phyloP scores from a whole-genome alignment of 176 grass and related monocot species.

The Phyllostachys edulis region DNA sequence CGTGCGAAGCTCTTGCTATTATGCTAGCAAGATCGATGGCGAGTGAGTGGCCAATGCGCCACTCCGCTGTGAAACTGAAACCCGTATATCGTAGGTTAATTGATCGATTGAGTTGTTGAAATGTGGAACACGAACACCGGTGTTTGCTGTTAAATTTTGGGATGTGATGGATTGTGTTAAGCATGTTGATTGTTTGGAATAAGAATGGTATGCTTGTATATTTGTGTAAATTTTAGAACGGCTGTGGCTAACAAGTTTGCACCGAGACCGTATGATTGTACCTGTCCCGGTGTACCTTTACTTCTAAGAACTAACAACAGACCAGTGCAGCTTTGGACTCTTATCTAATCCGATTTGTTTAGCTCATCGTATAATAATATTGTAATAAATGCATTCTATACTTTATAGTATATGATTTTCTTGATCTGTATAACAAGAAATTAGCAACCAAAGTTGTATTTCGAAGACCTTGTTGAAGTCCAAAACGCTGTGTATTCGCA shows the following conservation, averaged over 20 bases:
- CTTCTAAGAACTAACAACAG: background rate
- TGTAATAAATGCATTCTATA: background rate
- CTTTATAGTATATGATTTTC: background rate
- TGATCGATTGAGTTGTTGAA: background rate
- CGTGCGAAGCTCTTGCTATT: background rate
- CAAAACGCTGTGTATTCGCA: no score
- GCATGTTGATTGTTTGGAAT: background rate
- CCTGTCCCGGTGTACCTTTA: background rate
- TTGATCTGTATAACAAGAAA: background rate
- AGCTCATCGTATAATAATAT: no score
- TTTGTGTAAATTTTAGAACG: background rate
- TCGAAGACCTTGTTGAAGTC: no score
- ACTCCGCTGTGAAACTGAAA: background rate
- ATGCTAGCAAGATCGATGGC: background rate
- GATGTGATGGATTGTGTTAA: slow-evolving; percentile 4
- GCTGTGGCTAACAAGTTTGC: background rate
- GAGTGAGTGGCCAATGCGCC: background rate
- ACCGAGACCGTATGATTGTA: background rate
- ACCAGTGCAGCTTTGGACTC: background rate
- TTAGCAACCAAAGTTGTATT: background rate
- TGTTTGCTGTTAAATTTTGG: background rate
- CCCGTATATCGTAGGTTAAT: background rate
- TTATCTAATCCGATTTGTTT: background rate
- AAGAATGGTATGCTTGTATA: background rate
- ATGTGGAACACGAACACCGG: background rate